These are phyloP conservation scores for Fusarium pilosicola DNA, from an alignment of 2,329 filamentous ascomycete species.

Conservation along the genomic window DNA sequence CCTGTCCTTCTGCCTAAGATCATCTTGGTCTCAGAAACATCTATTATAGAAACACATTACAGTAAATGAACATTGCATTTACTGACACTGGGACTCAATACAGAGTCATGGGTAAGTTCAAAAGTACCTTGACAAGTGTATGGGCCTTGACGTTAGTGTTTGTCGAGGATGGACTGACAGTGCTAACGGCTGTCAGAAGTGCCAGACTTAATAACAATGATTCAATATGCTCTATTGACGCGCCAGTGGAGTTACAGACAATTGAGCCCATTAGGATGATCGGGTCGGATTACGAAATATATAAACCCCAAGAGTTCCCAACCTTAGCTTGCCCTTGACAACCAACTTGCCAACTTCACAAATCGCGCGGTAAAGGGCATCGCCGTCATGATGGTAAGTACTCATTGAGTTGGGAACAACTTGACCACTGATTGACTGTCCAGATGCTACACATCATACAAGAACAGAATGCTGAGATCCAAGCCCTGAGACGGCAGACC, in stretches of 20 bases:
- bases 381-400: background rate
- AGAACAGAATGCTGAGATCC: too few relatives aligned
- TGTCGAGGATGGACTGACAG: background rate
- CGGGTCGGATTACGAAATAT: background rate
- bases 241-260: background rate
- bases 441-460: background rate
- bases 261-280: rapidly evolving
- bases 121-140: background rate
- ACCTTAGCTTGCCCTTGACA: background rate
- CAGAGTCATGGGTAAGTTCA: background rate
- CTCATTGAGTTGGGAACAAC: rapidly evolving
- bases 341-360: background rate
- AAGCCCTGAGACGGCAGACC: too few relatives aligned
- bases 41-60: background rate
- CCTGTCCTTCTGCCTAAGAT: background rate
- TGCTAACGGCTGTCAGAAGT: background rate
- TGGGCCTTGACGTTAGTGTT: background rate
- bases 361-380: background rate
- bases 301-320: background rate
- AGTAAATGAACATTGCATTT: background rate
- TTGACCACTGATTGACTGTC: background rate
- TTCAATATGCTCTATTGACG: background rate
- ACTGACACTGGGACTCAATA: background rate
- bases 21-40: background rate
- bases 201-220: background rate